These are phyloP conservation scores for Takakia lepidozioides DNA, from an alignment of 225 moss, liverwort and hornwort species.

Conservation along the genomic window DNA sequence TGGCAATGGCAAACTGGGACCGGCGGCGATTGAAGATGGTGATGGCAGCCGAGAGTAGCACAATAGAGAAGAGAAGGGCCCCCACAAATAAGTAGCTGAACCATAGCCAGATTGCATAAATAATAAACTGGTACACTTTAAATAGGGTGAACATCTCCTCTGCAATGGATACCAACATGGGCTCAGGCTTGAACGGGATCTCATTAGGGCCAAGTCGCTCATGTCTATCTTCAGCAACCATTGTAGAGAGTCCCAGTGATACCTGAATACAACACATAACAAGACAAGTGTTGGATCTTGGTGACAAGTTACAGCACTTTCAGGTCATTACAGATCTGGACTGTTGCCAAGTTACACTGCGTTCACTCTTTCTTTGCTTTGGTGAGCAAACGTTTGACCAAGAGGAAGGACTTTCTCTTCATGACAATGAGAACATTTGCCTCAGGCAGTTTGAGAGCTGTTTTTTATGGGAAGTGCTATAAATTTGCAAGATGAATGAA, in stretches of 20 bases:
- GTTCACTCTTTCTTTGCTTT: too few species aligned
- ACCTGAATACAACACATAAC: too few species aligned
- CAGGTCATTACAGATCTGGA: too few species aligned
- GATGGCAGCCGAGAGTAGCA: constrained; percentile 43
- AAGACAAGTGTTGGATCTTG: too few species aligned
- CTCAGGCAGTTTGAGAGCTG: too few species aligned
- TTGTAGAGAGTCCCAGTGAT: constrained; percentile 26
- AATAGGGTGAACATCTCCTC: constrained; percentile 69
- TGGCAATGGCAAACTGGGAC: constrained; percentile 47
- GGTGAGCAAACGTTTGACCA: too few species aligned
- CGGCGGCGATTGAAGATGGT: constrained; percentile 49
- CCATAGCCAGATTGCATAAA: constrained; percentile 62
- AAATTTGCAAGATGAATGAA: too few species aligned
- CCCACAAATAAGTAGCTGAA: constrained; percentile 55
- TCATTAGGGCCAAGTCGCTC: constrained; percentile 58
- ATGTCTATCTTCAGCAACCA: constrained; percentile 25
- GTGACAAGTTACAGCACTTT: too few species aligned
- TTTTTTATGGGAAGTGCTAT: too few species aligned
- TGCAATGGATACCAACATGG: constrained; percentile 37
- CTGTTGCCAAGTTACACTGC: too few species aligned
- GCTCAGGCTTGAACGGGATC: constrained; percentile 49
- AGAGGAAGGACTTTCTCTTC: too few species aligned
- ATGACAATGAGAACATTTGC: too few species aligned
- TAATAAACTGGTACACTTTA: constrained; percentile 54
- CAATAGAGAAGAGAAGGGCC: constrained; percentile 36